Conservation (phyloP, 2,329 filamentous ascomycete species). For the Diaporthe ilicicola region DNA sequence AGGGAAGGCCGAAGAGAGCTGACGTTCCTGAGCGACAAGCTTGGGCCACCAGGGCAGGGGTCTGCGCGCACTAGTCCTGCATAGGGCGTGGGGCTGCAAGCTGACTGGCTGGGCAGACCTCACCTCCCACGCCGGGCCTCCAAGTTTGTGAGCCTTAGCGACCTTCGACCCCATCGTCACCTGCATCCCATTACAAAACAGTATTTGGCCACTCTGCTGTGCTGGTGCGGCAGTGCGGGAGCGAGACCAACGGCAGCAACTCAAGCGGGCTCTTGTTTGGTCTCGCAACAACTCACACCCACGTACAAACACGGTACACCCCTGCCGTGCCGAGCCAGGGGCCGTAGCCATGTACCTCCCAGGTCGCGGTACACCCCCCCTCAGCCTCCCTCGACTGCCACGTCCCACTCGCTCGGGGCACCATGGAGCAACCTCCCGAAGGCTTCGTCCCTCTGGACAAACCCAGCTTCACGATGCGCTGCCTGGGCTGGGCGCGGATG, state of each 20-base stretch:
- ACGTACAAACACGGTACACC: not conserved
- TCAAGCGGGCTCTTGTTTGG: not conserved
- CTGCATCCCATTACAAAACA: constrained; percentile 34
- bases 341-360: not conserved
- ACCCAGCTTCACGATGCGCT: constrained; percentile 12
- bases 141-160: constrained; percentile 15
- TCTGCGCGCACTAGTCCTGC: not conserved
- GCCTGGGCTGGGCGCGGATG: constrained; percentile 9
- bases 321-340: not conserved
- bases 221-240: not conserved
- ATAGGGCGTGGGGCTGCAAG: constrained; percentile 15
- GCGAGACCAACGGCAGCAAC: not conserved
- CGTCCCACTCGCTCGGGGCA: not conserved
- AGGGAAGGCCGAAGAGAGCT: not conserved
- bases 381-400: constrained; percentile 12
- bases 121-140: constrained; percentile 22
- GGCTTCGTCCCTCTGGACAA: not conserved
- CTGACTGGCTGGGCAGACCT: constrained; percentile 28
- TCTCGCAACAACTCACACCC: not conserved
- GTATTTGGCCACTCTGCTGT: constrained; percentile 14
- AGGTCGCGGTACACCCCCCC: not conserved
- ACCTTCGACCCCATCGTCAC: constrained; percentile 18
- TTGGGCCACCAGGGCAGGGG: constrained; percentile 14
- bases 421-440: not conserved
- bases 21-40: constrained; percentile 15